phyloP scores from a whole-genome alignment of 2,329 filamentous ascomycete species.

The Phialemonium atrogriseum region DNA sequence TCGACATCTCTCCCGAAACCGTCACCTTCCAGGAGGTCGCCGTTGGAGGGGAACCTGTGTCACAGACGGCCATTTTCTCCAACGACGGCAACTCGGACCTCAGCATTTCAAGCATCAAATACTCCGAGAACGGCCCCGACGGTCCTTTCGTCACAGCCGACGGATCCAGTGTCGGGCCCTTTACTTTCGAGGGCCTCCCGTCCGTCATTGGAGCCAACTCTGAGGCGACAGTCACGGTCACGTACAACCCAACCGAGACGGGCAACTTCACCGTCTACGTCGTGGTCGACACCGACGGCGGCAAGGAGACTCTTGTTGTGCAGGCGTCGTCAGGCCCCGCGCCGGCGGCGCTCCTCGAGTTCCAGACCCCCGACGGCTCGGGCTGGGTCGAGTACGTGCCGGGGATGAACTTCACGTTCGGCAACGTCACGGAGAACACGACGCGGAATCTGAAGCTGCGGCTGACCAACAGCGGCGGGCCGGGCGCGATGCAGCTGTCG shows the following conservation, averaged over 20 bases:
- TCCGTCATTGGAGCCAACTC: slow-evolving; percentile 29
- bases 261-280: slow-evolving; percentile 44
- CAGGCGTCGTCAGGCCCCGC: slow-evolving; percentile 39
- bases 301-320: slow-evolving; percentile 37
- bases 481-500: slow-evolving; percentile 40
- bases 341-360: slow-evolving; percentile 43
- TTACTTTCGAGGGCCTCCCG: slow-evolving; percentile 39
- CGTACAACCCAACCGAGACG: slow-evolving; percentile 34
- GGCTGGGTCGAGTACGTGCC: slow-evolving; percentile 40
- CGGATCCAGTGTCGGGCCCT: slow-evolving; percentile 34
- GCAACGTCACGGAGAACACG: slow-evolving; percentile 44
- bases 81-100: slow-evolving; percentile 41
- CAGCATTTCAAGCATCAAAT: slow-evolving; percentile 33
- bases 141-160: slow-evolving; percentile 33
- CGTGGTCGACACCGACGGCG: slow-evolving; percentile 38
- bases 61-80: slow-evolving; percentile 35
- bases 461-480: slow-evolving; percentile 43
- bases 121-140: slow-evolving; percentile 31
- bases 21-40: slow-evolving; percentile 43
- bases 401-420: slow-evolving; percentile 41
- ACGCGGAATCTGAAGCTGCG: slow-evolving; percentile 40
- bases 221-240: slow-evolving; percentile 31
- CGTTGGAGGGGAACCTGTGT: slow-evolving; percentile 27
- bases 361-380: slow-evolving; percentile 40
- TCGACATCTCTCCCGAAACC: slow-evolving; percentile 37